phyloP scores from a whole-genome alignment of 108 stramenopile genomes.

The Parietichytrium sp. region DNA sequence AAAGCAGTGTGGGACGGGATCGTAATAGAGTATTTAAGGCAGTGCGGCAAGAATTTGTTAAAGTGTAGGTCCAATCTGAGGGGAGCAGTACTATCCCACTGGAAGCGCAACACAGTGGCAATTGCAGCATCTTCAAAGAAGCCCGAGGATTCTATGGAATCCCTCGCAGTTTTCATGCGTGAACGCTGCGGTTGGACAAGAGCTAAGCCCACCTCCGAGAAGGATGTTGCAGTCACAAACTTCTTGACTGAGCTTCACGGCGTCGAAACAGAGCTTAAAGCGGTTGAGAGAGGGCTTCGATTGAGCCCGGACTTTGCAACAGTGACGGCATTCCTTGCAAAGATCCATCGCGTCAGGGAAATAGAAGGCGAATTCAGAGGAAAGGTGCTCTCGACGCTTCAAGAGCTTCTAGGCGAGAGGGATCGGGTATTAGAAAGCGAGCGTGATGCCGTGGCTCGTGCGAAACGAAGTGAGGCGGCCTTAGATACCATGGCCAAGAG shows the following conservation, averaged over 20 bases:
- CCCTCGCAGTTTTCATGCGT: background rate
- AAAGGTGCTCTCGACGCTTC: background rate
- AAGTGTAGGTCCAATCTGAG: background rate
- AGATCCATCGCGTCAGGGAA: slow-evolving; percentile 10
- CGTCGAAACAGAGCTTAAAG: background rate
- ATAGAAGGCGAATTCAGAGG: background rate
- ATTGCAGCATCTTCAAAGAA: no score
- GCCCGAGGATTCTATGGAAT: no score
- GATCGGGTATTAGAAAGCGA: background rate
- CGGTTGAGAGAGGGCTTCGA: background rate
- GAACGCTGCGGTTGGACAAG: background rate
- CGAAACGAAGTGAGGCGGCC: background rate
- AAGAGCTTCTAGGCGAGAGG: slow-evolving; percentile 2
- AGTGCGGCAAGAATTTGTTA: background rate
- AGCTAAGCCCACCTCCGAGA: background rate
- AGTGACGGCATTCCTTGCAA: slow-evolving; percentile 9
- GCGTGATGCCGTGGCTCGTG: background rate
- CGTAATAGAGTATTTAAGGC: background rate
- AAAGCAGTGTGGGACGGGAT: slow-evolving; percentile 10
- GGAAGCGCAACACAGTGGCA: slow-evolving; percentile 28
- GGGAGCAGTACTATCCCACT: background rate
- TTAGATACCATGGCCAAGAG: background rate
- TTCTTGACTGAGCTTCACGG: background rate
- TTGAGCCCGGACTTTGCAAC: background rate
- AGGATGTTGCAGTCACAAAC: background rate